A percentile compares a stretch with the other conserved stretches of the same genome.
Evolutionary conservation across 208 protist species (phyloP).

Genomic region (Trypanosoma melophagium): DNA sequence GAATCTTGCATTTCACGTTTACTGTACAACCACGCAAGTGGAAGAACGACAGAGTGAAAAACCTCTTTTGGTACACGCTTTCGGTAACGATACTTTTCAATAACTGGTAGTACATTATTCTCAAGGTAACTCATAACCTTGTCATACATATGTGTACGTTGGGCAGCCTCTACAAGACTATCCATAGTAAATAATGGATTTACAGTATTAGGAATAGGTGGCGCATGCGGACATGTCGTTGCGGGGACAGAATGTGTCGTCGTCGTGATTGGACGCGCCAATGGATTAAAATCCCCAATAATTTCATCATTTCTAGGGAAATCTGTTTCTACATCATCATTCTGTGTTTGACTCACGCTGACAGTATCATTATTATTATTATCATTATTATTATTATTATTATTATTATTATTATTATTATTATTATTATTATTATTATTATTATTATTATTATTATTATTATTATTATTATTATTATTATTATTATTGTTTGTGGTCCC

Average conservation of each 20-base stretch:
- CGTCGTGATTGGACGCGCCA: slow-evolving; percentile 1
- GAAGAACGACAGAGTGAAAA: slow-evolving; percentile 77
- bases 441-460: not conserved
- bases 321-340: not conserved
- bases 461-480: not conserved
- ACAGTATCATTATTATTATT: slow-evolving; percentile 7
- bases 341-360: not conserved
- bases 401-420: not conserved
- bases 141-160: slow-evolving; percentile 88
- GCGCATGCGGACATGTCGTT: not conserved
- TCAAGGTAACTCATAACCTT: slow-evolving; percentile 89
- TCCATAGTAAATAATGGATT: slow-evolving; percentile 77
- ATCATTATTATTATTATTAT: not conserved
- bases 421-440: not conserved
- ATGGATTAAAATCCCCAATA: slow-evolving; percentile 7
- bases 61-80: slow-evolving; percentile 64
- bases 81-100: slow-evolving; percentile 68
- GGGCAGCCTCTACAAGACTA: slow-evolving; percentile 78
- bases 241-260: not conserved
- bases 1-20: slow-evolving; percentile 91
- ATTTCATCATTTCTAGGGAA: not conserved
- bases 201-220: slow-evolving; percentile 26
- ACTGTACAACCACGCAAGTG: slow-evolving; percentile 87
- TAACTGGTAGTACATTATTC: slow-evolving; percentile 60
- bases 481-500: not conserved